Conservation (phyloP, 192 early-diverging fungal genomes). For the Phlyctochytrium bullatum region DNA sequence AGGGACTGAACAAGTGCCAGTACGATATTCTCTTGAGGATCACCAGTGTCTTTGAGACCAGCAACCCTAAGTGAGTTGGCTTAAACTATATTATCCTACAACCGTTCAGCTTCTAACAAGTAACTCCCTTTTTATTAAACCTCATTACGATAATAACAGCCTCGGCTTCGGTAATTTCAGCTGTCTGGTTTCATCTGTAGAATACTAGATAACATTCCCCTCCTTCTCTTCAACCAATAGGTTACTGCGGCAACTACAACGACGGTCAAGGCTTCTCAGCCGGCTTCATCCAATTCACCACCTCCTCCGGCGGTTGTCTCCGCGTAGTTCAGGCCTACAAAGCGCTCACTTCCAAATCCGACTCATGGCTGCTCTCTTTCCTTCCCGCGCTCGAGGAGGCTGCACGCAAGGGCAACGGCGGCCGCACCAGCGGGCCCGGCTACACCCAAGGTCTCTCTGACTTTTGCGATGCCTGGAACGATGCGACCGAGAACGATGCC, state of each 20-base stretch:
- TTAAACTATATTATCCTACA: neutral
- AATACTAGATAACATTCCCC: too few species aligned
- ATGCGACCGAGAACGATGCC: neutral
- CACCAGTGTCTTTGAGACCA: constrained; percentile 10
- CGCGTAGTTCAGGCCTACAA: constrained; percentile 13
- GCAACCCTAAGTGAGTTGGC: neutral
- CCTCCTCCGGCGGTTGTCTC: constrained; percentile 3
- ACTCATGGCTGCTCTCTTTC: neutral
- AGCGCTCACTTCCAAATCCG: neutral
- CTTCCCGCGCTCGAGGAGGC: neutral
- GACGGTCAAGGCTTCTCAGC: constrained; percentile 30
- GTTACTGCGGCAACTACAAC: constrained; percentile 6
- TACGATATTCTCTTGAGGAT: constrained; percentile 21
- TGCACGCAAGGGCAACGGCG: neutral
- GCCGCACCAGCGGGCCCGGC: neutral
- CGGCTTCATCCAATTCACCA: constrained; percentile 29
- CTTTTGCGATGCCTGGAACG: constrained; percentile 21
- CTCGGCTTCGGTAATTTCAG: neutral
- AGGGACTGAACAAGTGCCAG: constrained; percentile 12
- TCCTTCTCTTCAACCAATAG: too few species aligned
- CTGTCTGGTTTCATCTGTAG: too few species aligned
- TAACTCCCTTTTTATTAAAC: too few species aligned
- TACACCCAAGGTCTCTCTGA: neutral
- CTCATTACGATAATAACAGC: too few species aligned
- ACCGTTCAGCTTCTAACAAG: neutral